Percentiles rank a stretch among this genome's conserved stretches.
phyloP scores from a whole-genome alignment of 805 yeast species.

The Groenewaldozyma tartarivorans region DNA sequence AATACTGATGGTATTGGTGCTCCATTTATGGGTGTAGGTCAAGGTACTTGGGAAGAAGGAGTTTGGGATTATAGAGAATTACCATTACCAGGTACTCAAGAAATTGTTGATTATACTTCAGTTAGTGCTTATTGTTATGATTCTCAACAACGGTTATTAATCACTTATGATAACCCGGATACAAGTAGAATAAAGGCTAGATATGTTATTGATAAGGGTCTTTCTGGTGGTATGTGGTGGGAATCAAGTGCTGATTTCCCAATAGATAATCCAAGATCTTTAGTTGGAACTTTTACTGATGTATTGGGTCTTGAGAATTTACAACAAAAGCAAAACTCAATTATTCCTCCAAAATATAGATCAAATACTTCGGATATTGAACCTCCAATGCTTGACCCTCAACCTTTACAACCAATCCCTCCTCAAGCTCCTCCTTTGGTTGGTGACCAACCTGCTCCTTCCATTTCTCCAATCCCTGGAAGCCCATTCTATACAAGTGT shows the following conservation, averaged over 20 bases:
- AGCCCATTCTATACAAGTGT: neutral
- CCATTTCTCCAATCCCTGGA: neutral
- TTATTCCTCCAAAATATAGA: neutral
- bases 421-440: neutral
- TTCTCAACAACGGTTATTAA: conserved; percentile 28
- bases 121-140: conserved; percentile 50
- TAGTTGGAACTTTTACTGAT: conserved; percentile 15
- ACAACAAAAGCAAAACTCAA: conserved; percentile 1
- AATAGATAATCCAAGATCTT: conserved; percentile 13
- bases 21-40: conserved; percentile 35
- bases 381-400: neutral
- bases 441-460: neutral
- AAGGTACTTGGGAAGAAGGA: conserved; percentile 38
- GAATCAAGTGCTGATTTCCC: conserved; percentile 70
- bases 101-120: conserved; percentile 41
- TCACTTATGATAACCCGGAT: conserved; percentile 57
- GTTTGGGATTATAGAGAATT: conserved; percentile 48
- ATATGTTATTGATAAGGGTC: conserved; percentile 36
- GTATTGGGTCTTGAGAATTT: conserved; percentile 7
- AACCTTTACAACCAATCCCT: neutral
- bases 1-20: conserved; percentile 35
- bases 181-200: conserved; percentile 49
- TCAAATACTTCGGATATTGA: neutral
- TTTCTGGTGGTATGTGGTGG: conserved; percentile 95
- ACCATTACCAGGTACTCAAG: conserved; percentile 37